Evolutionary conservation across 2,329 filamentous ascomycete genomes (phyloP), one percentile per base, ranked within the genome.

Genomic region (Davidsoniella virescens): DNA sequence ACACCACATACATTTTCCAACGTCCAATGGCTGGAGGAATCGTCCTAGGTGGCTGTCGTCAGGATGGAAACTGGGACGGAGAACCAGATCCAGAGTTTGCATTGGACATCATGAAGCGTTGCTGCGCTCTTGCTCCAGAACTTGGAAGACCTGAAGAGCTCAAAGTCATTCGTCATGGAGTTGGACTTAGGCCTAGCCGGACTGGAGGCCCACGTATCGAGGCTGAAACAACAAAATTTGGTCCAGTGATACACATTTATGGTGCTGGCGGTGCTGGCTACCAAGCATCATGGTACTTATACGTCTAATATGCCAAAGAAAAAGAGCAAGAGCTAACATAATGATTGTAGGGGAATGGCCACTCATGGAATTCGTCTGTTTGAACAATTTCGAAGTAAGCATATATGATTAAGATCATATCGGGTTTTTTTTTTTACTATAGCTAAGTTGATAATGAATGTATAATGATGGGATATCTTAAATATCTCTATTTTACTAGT

Each of bases 1-100:
- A 65, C 16, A 65, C 63, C 0, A 66, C 67, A 0, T 69, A 70
- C 51, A 60, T 71, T 5, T 70, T 71, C 53, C 67, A 66, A 2
- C 60, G 68, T 2, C 61, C 64, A 1, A 59, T 65, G 5, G 55
- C 56, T 2, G 63, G 62, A 4, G 63, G 62, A 2, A 56, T 64
- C 9, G 57, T 64, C 2, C 57, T 65, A 1, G 63, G 63, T 1
- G 63, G 63, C 0, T 64, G 61, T 44, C 55, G 62, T 18, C 54
- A 62, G 25, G 57, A 64, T 36, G 57, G 57, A 3, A 60, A 59
- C 17, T 65, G 63, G 63, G 56, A 60, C 47, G 58, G 53, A 3
- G 55, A 60, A 12, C 56, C 60, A 1, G 60, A 61, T 51, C 39
- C 55, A 5, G 57, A 59, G 16, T 57, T 65, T 48, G 58, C 63